Conservation (phyloP, 345 rosid species). For the Gossypium thurberi region DNA sequence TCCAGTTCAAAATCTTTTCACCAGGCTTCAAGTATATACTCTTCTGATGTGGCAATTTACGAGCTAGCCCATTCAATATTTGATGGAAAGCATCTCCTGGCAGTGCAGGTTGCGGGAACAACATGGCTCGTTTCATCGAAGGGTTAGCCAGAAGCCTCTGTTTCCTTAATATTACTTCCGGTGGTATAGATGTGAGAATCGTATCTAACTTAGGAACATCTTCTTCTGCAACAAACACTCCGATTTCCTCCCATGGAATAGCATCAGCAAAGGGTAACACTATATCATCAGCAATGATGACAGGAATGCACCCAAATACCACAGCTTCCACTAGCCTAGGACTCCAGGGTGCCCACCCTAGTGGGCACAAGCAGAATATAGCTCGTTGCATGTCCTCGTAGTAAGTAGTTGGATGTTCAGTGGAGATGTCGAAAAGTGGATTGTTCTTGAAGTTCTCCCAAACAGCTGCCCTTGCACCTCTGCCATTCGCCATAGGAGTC, state of each 20-base stretch:
- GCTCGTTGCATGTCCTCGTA: slow-evolving; percentile 98
- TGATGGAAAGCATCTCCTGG: slow-evolving; percentile 96
- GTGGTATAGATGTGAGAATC: slow-evolving; percentile 71
- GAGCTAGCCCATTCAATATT: slow-evolving; percentile 79
- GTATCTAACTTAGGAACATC: slow-evolving; percentile 77
- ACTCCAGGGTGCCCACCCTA: slow-evolving; percentile 99
- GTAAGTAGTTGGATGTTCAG: slow-evolving; percentile 88
- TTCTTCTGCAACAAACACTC: slow-evolving; percentile 81
- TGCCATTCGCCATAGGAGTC: slow-evolving; percentile 22
- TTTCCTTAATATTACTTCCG: slow-evolving; percentile 71
- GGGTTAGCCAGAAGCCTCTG: slow-evolving; percentile 94
- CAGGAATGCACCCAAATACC: slow-evolving; percentile 96
- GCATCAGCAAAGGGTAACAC: slow-evolving; percentile 96
- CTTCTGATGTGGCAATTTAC: slow-evolving; percentile 69
- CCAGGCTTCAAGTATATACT: slow-evolving; percentile 48
- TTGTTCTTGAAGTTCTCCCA: slow-evolving; percentile 98
- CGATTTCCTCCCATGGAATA: slow-evolving; percentile 97
- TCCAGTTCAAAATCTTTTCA: slow-evolving; percentile 70
- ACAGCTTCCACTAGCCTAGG: slow-evolving; percentile 97
- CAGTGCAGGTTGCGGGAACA: slow-evolving; percentile 91
- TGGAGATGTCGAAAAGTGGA: slow-evolving; percentile 88
- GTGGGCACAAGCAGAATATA: slow-evolving; percentile 80
- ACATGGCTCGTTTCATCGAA: slow-evolving; percentile 88
- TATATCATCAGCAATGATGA: slow-evolving; percentile 92
- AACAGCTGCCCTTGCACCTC: slow-evolving; percentile 98